These are phyloP conservation scores for Podila horticola DNA, from an alignment of 192 early-diverging fungal species.

Conservation along the genomic window DNA sequence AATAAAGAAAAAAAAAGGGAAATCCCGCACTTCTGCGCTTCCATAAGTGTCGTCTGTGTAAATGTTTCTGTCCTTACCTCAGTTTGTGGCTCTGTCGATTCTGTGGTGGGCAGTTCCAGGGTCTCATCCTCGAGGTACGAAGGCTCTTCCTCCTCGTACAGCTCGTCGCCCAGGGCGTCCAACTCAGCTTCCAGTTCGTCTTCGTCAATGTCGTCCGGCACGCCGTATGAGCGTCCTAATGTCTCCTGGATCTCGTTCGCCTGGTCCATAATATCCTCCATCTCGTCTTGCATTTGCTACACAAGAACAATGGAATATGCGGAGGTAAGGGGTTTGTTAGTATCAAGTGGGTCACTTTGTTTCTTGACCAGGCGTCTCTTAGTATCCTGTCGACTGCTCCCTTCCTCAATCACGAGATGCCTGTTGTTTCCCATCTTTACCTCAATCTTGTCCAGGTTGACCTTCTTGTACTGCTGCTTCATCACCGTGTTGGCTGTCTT, in stretches of 20 bases:
- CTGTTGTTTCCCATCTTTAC: constrained; percentile 49
- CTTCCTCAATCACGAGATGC: not conserved
- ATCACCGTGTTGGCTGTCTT: constrained; percentile 92
- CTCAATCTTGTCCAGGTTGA: constrained; percentile 95
- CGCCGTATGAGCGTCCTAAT: constrained; percentile 88
- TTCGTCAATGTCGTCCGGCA: constrained; percentile 97
- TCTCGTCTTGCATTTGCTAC: constrained; percentile 95
- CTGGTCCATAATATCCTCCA: constrained; percentile 97
- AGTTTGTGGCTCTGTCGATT: constrained; percentile 55
- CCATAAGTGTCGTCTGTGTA: no score
- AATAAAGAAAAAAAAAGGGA: not conserved
- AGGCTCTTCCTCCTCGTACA: constrained; percentile 83
- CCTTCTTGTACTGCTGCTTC: constrained; percentile 96
- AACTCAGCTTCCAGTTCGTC: constrained; percentile 98
- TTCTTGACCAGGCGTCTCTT: not conserved
- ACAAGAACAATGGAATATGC: not conserved
- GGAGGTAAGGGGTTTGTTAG: not conserved
- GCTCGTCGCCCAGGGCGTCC: constrained; percentile 95
- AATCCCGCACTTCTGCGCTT: not conserved
- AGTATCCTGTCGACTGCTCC: no score
- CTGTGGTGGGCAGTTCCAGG: constrained; percentile 59
- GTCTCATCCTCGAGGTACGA: constrained; percentile 85
- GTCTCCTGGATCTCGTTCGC: constrained; percentile 98
- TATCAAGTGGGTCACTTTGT: not conserved
- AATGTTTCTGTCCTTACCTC: constrained; percentile 49